Percentiles rank a stretch among this genome's conserved stretches.
Conservation (phyloP, 805 yeast genomes). For the Pichia exigua region DNA sequence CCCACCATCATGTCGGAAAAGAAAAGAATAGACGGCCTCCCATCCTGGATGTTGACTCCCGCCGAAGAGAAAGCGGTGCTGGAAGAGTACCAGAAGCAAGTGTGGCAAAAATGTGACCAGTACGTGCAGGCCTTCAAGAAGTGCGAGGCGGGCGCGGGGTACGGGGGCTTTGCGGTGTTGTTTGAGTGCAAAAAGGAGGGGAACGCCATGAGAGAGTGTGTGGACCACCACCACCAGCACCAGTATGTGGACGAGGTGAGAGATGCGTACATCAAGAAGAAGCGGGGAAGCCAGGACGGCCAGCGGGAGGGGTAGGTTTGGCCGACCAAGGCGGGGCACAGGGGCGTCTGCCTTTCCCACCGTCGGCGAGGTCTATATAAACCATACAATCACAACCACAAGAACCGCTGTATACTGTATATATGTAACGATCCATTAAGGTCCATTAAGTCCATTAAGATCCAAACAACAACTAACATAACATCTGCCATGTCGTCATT, state of each 20-base stretch:
- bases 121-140: conserved; percentile 59
- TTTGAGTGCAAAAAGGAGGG: conserved; percentile 56
- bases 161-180: conserved; percentile 57
- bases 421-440: no score
- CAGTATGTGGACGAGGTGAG: conserved; percentile 64
- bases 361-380: no score
- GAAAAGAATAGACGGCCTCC: conserved; percentile 36
- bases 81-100: conserved; percentile 57
- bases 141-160: conserved; percentile 57
- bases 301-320: no score
- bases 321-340: no score
- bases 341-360: no score
- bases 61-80: conserved; percentile 68
- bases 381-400: no score
- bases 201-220: conserved; percentile 55
- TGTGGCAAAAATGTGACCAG: conserved; percentile 61
- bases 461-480: no score
- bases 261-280: conserved; percentile 54
- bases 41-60: conserved; percentile 72
- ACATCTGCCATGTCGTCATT: conserved; percentile 30
- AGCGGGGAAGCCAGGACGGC: conserved; percentile 22
- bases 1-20: background rate
- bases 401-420: no score
- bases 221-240: conserved; percentile 49
- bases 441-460: no score